These are phyloP conservation scores for Canavalia gladiata DNA, from an alignment of 306 rosid species.

Conservation along the genomic window DNA sequence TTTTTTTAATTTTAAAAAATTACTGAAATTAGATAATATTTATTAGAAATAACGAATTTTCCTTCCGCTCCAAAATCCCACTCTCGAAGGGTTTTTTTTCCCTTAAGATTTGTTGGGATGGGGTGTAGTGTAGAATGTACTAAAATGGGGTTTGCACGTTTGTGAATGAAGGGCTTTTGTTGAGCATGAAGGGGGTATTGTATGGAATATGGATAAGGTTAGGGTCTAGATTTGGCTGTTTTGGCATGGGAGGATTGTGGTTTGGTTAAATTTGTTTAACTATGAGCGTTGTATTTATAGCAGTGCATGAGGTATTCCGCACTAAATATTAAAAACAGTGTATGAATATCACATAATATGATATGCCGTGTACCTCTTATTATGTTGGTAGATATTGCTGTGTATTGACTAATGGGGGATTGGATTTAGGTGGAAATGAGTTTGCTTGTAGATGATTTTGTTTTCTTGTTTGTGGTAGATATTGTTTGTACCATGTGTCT, in stretches of 20 bases:
- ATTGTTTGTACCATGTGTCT: neutral
- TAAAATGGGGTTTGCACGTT: neutral
- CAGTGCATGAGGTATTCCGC: neutral
- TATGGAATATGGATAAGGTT: neutral
- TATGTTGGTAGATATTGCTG: slow-evolving; percentile 2
- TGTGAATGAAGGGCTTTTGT: neutral
- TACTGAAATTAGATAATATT: too few relatives aligned
- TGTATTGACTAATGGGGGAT: neutral
- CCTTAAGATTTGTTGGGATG: neutral
- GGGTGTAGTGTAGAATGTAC: slow-evolving; percentile 7
- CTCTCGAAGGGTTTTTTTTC: neutral
- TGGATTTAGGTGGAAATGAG: neutral
- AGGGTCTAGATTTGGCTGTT: neutral
- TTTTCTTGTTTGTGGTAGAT: neutral
- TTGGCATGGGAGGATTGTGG: slow-evolving; percentile 8
- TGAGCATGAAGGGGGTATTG: neutral
- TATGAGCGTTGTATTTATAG: neutral
- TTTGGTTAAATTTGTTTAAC: slow-evolving; percentile 18
- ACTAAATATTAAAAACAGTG: neutral
- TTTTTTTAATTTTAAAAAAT: too few relatives aligned
- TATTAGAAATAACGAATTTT: too few relatives aligned
- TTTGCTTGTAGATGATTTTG: neutral
- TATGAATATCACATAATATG: neutral
- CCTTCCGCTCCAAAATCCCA: too few relatives aligned
- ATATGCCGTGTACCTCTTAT: neutral